Evolutionary conservation across 805 yeast genomes (phyloP), one percentile per base, ranked within the genome.

Genomic region (Debaryomyces castellii): DNA sequence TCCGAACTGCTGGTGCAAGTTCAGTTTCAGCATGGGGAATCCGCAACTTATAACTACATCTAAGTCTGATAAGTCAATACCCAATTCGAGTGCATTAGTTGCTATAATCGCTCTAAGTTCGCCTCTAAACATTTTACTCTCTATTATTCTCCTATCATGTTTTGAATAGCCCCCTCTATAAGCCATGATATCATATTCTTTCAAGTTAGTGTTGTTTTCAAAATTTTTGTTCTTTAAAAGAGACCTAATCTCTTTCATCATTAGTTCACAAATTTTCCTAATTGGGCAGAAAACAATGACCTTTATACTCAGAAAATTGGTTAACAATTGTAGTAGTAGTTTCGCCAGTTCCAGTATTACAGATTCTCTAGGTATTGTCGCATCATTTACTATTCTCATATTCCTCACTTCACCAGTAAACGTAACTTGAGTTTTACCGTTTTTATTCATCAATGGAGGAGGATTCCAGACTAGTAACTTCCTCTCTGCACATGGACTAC

Each of bases 81-180:
- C 99, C 40, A 94, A 76, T 59, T 94, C 99, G 46, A 94, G 69
- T 0, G 99, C 99, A 64, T 91, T 90, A 0, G 99, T 94, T 0
- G 99, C 92, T 4, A 94, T 81, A 22, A 95, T 87, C 0, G 96
- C 97, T 47, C 84, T 74, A 22, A 94, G 64, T 44, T 83, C 80
- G 0, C 98, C 97, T 51, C 78, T 80, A 60, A 94, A 94, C 97
- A 94, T 89, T 54, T 87, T 89, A 39, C 77, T 74, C 62, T 94
- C 99, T 46, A 94, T 92, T 44, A 81, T 77, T 52, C 99, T 77
- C 52, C 99, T 76, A 58, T 92, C 98, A 1, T 77, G 66, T 1
- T 91, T 83, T 3, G 96, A 81, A 59, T 94, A 94, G 1, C 99
- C 99, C 30, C 98, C 99, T 52, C 99, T 72, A 56, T 94, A 94